These are phyloP conservation scores for Xylaria arbuscula DNA, from an alignment of 2,329 filamentous ascomycete genomes.

Conservation along the genomic window DNA sequence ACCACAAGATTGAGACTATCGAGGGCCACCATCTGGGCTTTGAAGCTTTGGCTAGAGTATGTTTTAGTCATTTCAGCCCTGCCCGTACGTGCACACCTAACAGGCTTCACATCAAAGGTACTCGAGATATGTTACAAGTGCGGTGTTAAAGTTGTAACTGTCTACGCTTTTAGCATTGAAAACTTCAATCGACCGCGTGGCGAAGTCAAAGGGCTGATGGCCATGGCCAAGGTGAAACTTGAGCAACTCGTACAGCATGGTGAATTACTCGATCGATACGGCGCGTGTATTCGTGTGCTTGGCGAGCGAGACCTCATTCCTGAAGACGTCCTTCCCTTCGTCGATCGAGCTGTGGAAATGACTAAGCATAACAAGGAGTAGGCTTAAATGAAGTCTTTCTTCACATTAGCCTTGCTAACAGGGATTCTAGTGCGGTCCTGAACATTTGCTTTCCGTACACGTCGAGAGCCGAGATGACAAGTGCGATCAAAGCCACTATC, in stretches of 20 bases:
- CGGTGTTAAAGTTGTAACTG: slow-evolving; percentile 94
- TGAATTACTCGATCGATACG: slow-evolving; percentile 91
- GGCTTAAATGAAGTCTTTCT: slow-evolving; percentile 22
- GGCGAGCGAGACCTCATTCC: slow-evolving; percentile 87
- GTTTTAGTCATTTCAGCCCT: slow-evolving; percentile 47
- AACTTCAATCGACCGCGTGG: slow-evolving; percentile 98
- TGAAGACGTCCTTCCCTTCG: slow-evolving; percentile 86
- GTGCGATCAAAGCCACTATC: slow-evolving; percentile 87
- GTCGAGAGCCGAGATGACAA: slow-evolving; percentile 92
- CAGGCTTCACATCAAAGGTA: slow-evolving; percentile 61
- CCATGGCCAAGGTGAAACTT: slow-evolving; percentile 95
- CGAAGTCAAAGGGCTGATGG: slow-evolving; percentile 97
- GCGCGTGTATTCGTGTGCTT: slow-evolving; percentile 84
- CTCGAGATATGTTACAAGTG: slow-evolving; percentile 98
- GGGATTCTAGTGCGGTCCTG: slow-evolving; percentile 64
- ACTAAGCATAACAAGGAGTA: slow-evolving; percentile 88
- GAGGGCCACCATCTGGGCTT: slow-evolving; percentile 97
- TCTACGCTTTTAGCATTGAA: slow-evolving; percentile 98
- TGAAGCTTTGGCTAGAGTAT: slow-evolving; percentile 87
- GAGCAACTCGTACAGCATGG: slow-evolving; percentile 92
- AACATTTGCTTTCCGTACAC: slow-evolving; percentile 99
- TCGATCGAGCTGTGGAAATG: slow-evolving; percentile 86
- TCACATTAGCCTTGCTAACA: slow-evolving; percentile 12
- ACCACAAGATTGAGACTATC: slow-evolving; percentile 92
- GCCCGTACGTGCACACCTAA: slow-evolving; percentile 35